phyloP scores from a whole-genome alignment of 2,329 filamentous ascomycete genomes.

The Cladobotryum protrusum region DNA sequence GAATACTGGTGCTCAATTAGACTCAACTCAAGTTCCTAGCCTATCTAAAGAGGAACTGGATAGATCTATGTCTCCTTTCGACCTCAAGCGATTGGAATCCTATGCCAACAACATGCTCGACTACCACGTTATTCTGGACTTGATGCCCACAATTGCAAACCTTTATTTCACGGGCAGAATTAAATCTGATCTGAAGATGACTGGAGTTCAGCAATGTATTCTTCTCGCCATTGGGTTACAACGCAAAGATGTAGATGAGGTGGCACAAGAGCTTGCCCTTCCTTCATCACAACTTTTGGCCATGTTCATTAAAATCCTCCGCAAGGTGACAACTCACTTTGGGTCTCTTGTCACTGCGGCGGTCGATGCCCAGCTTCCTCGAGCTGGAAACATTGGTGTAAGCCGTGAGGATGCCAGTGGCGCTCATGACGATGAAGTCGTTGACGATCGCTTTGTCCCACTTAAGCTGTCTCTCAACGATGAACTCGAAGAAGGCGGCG shows the following conservation, averaged over 20 bases:
- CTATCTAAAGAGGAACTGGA: slow-evolving; percentile 75
- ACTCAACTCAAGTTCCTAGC: slow-evolving; percentile 42
- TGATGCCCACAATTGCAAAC: slow-evolving; percentile 74
- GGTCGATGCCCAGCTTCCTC: slow-evolving; percentile 60
- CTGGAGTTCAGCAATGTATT: slow-evolving; percentile 78
- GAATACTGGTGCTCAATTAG: slow-evolving; percentile 61
- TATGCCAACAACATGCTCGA: slow-evolving; percentile 97
- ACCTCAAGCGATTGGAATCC: slow-evolving; percentile 88
- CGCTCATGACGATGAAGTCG: slow-evolving; percentile 63
- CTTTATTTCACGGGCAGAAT: slow-evolving; percentile 82
- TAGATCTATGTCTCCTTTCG: slow-evolving; percentile 74
- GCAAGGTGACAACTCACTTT: slow-evolving; percentile 80
- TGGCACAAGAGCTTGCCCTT: slow-evolving; percentile 73
- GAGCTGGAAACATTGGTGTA: slow-evolving; percentile 50
- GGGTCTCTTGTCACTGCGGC: slow-evolving; percentile 67
- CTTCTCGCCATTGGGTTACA: slow-evolving; percentile 88
- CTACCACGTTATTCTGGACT: slow-evolving; percentile 93
- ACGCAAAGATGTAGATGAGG: slow-evolving; percentile 73
- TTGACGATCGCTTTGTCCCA: slow-evolving; percentile 61
- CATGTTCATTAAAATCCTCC: slow-evolving; percentile 95
- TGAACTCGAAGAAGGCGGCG: slow-evolving; percentile 76
- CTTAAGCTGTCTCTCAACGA: slow-evolving; percentile 68
- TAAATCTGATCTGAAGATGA: slow-evolving; percentile 60
- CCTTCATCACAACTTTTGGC: slow-evolving; percentile 75
- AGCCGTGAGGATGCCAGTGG: slow-evolving; percentile 53